phyloP scores from a whole-genome alignment of 768 basidiomycete species.

The Cubamyces sp. region DNA sequence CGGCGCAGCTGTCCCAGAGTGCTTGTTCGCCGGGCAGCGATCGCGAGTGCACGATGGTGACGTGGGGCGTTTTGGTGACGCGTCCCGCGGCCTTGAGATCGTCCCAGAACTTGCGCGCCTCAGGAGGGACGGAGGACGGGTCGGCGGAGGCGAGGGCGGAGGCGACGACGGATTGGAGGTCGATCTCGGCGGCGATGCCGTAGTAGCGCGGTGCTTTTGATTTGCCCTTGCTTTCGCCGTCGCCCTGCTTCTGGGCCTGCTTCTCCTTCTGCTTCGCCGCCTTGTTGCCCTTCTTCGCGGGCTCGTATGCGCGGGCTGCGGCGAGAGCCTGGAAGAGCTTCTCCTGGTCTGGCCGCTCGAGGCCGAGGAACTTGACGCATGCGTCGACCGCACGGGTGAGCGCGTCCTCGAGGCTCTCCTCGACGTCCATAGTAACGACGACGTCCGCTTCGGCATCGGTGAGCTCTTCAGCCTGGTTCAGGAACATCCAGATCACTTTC shows the following conservation, averaged over 20 bases:
- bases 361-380: slow-evolving; percentile 55
- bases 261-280: slow-evolving; percentile 37
- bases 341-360: slow-evolving; percentile 57
- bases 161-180: slow-evolving; percentile 55
- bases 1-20: slow-evolving; percentile 58
- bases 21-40: slow-evolving; percentile 37
- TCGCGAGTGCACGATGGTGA: slow-evolving; percentile 83
- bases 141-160: slow-evolving; percentile 42
- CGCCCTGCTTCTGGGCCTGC: slow-evolving; percentile 34
- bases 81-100: slow-evolving; percentile 48
- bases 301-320: slow-evolving; percentile 46
- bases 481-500: slow-evolving; percentile 80
- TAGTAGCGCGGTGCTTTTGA: slow-evolving; percentile 64
- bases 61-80: slow-evolving; percentile 69
- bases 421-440: slow-evolving; percentile 66
- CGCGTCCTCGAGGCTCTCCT: slow-evolving; percentile 55
- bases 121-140: slow-evolving; percentile 35
- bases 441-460: slow-evolving; percentile 64
- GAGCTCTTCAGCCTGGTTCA: slow-evolving; percentile 66
- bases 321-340: slow-evolving; percentile 55
- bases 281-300: slow-evolving; percentile 38
- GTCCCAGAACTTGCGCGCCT: slow-evolving; percentile 50
- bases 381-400: slow-evolving; percentile 63
- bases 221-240: slow-evolving; percentile 1
- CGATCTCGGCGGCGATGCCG: slow-evolving; percentile 75